These are phyloP conservation scores for Zanthoxylum bungeanum DNA, from an alignment of 345 rosid species.

Conservation along the genomic window DNA sequence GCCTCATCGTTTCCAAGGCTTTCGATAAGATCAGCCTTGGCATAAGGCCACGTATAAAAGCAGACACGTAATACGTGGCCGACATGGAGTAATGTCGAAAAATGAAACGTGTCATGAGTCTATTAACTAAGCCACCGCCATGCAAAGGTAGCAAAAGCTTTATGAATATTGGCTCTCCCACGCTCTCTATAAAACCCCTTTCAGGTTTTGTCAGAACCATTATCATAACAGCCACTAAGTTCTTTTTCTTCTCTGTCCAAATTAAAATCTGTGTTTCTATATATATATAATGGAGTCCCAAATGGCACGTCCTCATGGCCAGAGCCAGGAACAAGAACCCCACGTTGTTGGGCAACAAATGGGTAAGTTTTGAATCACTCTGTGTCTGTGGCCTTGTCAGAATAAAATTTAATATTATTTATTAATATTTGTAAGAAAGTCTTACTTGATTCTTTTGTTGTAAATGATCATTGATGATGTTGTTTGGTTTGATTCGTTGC, in stretches of 20 bases:
- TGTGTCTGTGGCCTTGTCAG: no score
- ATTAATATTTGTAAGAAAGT: no score
- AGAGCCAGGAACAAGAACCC: slow-evolving; percentile 34
- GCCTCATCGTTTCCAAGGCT: no score
- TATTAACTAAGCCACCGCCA: slow-evolving; percentile 26
- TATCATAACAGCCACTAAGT: neutral
- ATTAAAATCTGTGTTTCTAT: no score
- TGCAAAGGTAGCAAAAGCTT: slow-evolving; percentile 26
- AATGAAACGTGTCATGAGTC: slow-evolving; percentile 31
- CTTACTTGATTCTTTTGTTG: no score
- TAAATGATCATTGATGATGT: neutral
- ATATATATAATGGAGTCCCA: slow-evolving; percentile 44
- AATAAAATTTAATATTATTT: no score
- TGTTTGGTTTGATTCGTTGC: neutral
- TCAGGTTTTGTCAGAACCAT: neutral
- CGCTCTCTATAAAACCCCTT: slow-evolving; percentile 18
- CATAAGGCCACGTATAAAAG: slow-evolving; percentile 32
- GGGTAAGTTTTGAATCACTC: slow-evolving; percentile 29
- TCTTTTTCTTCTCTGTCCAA: neutral
- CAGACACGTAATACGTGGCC: slow-evolving; percentile 34
- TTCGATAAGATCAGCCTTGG: slow-evolving; percentile 8
- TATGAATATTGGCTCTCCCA: neutral
- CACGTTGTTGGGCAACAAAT: slow-evolving; percentile 28
- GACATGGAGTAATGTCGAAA: slow-evolving; percentile 7
- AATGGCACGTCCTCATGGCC: slow-evolving; percentile 31